Percentiles rank a stretch among this genome's conserved stretches.
phyloP scores from a whole-genome alignment of 352 stramenopile genomes.

The Globisporangium parvum region DNA sequence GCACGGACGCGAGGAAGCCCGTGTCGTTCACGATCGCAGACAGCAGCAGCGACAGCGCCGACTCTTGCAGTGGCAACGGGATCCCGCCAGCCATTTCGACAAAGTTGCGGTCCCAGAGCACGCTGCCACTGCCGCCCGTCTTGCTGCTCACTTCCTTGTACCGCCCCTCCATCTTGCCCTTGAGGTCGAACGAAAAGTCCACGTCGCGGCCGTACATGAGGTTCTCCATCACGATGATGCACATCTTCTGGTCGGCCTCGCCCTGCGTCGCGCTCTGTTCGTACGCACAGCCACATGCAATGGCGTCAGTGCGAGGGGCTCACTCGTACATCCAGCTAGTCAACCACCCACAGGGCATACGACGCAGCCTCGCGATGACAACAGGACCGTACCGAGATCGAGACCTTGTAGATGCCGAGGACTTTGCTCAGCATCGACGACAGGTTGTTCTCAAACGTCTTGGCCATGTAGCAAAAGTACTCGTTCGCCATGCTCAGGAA shows the following conservation, averaged over 20 bases:
- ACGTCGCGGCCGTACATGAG: conserved; percentile 82
- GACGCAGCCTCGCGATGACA: background rate
- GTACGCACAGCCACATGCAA: too few species aligned
- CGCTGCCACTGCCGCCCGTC: conserved; percentile 24
- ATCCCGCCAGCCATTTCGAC: conserved; percentile 81
- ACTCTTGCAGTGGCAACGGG: conserved; percentile 77
- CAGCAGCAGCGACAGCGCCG: conserved; percentile 69
- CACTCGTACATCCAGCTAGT: too few species aligned
- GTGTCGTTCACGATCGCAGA: conserved; percentile 85
- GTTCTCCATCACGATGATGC: conserved; percentile 87
- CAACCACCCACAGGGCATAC: background rate
- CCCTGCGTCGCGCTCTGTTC: conserved; percentile 22
- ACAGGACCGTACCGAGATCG: conserved; percentile 37
- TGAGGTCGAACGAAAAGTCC: conserved; percentile 84
- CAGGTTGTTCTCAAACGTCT: conserved; percentile 80
- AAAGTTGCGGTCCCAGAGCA: conserved; percentile 86
- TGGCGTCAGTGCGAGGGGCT: too few species aligned
- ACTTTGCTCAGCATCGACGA: conserved; percentile 88
- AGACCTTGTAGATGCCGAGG: conserved; percentile 83
- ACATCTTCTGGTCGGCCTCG: conserved; percentile 75
- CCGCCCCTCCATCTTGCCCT: conserved; percentile 85
- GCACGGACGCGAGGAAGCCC: conserved; percentile 73
- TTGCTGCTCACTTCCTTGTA: conserved; percentile 37
- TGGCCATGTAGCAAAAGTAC: conserved; percentile 88
- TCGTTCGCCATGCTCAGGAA: conserved; percentile 88